phyloP scores from a whole-genome alignment of 176 grass and related monocot species.

The Oryza glaberrima region DNA sequence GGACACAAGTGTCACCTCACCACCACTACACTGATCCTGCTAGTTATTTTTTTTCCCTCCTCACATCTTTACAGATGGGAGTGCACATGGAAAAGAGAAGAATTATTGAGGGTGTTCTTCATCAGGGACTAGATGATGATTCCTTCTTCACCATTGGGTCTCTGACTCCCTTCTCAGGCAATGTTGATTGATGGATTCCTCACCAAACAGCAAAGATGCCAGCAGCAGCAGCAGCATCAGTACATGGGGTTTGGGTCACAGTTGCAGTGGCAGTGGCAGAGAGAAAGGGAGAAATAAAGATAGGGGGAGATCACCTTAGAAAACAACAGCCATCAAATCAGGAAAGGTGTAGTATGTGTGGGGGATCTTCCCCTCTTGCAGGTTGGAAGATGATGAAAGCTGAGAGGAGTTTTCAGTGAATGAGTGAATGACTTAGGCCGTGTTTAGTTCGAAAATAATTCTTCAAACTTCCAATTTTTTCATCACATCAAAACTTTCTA shows the following conservation, averaged over 20 bases:
- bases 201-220: slow-evolving; percentile 60
- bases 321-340: slow-evolving; percentile 49
- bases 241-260: slow-evolving; percentile 47
- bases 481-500: no score
- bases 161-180: slow-evolving; percentile 34
- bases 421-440: neutral
- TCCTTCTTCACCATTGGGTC: slow-evolving; percentile 36
- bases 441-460: no score
- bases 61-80: slow-evolving; percentile 81
- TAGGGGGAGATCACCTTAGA: slow-evolving; percentile 19
- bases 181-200: slow-evolving; percentile 80
- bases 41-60: neutral
- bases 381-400: slow-evolving; percentile 48
- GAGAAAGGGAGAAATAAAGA: neutral
- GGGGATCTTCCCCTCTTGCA: slow-evolving; percentile 44
- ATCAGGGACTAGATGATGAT: slow-evolving; percentile 27
- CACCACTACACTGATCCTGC: slow-evolving; percentile 52
- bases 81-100: slow-evolving; percentile 64
- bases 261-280: neutral
- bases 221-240: slow-evolving; percentile 33
- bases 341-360: slow-evolving; percentile 33
- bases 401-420: slow-evolving; percentile 9
- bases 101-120: slow-evolving; percentile 56
- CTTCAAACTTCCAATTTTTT: no score
- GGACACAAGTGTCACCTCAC: slow-evolving; percentile 71